Evolutionary conservation across 257 asterid species (phyloP), one percentile per base, ranked within the genome.

Genomic region (Euphrasia confusa): DNA sequence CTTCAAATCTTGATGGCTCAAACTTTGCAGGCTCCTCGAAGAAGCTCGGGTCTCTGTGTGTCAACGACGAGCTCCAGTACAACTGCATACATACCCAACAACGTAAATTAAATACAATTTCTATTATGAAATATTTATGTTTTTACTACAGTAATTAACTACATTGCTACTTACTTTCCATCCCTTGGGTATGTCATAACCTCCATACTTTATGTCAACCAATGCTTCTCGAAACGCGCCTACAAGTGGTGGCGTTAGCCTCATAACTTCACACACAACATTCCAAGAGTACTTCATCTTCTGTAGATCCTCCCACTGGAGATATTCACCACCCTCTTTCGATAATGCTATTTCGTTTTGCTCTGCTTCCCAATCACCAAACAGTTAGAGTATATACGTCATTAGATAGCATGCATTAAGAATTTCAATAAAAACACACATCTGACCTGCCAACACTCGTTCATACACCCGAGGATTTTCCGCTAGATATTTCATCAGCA

Each of bases 281-380:
- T 72, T 79, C 95, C 96, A 89, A 0, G 96, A 81, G 74, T 86
- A 84, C 80, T 56, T 82, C 96, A 89, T 89, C 84, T 86, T 89
- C 72, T 84, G 89, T 71, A 89, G 61, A 26, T 87, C 97, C 60
- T 78, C 95, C 97, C 95, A 89, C 14, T 80, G 78, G 60, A 89
- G 73, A 63, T 68, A 72, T 62, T 79, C 84, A n/a, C 81, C 85
- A 2, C 47, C 50, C 58, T 33, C 80, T 68, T 79, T 89, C 1
- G 73, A 62, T 5, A 79, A 55, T 9, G 92, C 83, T 4, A 84
- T 76, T 57, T 81, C 95, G 2, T 13, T 72, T 63, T 89, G 95
- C 75, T 89, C 95, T 87, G 83, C 30, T 13, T 24, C 30, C n/a
- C 55, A 49, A 49, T 14, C 55, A 15, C 21, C 55, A 49, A n/a